phyloP scores from a whole-genome alignment of 2,329 filamentous ascomycete genomes.

The Coleophoma cylindrospora region DNA sequence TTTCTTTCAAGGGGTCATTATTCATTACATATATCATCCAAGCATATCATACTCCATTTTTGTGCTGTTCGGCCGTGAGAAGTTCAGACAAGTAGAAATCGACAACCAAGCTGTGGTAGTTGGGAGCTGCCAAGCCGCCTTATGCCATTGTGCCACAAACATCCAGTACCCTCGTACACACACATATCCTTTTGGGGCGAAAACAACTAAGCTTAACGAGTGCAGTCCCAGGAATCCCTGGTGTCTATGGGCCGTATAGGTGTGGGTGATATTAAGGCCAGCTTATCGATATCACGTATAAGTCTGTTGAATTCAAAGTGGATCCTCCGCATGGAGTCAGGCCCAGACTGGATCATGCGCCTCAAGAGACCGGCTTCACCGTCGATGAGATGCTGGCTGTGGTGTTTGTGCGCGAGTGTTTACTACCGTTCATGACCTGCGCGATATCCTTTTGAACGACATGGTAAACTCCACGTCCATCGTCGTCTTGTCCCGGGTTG shows the following conservation, averaged over 20 bases:
- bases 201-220: too few relatives aligned
- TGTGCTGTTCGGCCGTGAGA: too few relatives aligned
- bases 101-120: too few relatives aligned
- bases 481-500: slow-evolving; percentile 43
- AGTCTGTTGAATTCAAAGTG: background rate
- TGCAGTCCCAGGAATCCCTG: too few relatives aligned
- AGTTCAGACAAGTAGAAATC: too few relatives aligned
- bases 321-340: background rate
- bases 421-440: background rate
- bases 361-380: background rate
- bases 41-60: too few relatives aligned
- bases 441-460: background rate
- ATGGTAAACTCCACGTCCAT: slow-evolving; percentile 1
- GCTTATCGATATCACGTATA: background rate
- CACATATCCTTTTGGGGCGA: background rate
- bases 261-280: background rate
- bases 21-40: too few relatives aligned
- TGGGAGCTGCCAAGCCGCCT: too few relatives aligned
- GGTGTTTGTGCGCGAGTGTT: background rate
- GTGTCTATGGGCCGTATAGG: too few relatives aligned
- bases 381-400: background rate
- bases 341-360: background rate
- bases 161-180: too few relatives aligned
- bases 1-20: too few relatives aligned
- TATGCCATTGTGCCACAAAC: too few relatives aligned